Conservation (phyloP, 176 grass and related monocot genomes). For the Oryza punctata region DNA sequence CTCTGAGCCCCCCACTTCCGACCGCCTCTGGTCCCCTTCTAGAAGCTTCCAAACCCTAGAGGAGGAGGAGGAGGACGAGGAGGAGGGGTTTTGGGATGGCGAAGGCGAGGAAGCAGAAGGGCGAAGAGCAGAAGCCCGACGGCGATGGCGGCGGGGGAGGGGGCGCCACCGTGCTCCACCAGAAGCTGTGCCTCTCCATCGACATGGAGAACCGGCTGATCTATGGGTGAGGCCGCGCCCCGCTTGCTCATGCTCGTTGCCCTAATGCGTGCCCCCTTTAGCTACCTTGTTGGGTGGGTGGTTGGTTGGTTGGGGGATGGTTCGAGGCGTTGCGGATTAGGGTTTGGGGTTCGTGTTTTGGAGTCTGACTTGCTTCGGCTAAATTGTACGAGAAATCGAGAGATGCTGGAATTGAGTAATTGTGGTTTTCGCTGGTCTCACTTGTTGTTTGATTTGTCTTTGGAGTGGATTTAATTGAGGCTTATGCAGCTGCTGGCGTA, state of each 20-base stretch:
- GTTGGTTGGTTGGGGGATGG: not conserved
- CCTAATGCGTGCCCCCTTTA: conserved; percentile 29
- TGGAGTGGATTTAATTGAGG: not conserved
- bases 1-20: not conserved
- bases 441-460: conserved; percentile 13
- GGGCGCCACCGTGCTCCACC: conserved; percentile 82
- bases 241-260: conserved; percentile 8
- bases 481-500: conserved; percentile 7
- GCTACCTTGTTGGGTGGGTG: conserved; percentile 7
- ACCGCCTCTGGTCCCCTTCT: not conserved
- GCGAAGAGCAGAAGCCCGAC: conserved; percentile 58
- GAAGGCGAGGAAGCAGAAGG: conserved; percentile 91
- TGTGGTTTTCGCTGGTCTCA: not conserved
- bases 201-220: conserved; percentile 82
- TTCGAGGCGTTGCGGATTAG: conserved; percentile 31
- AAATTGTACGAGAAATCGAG: not conserved
- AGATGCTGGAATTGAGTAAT: conserved; percentile 28
- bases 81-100: conserved; percentile 56
- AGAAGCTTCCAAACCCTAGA: conserved; percentile 53
- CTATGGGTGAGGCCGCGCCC: conserved; percentile 72
- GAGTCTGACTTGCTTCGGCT: conserved; percentile 24
- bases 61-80: conserved; percentile 19
- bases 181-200: conserved; percentile 96
- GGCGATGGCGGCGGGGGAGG: conserved; percentile 32
- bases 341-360: conserved; percentile 40